Evolutionary conservation across 441 rosid genomes (phyloP).

Genomic region (Aleurites moluccanus): DNA sequence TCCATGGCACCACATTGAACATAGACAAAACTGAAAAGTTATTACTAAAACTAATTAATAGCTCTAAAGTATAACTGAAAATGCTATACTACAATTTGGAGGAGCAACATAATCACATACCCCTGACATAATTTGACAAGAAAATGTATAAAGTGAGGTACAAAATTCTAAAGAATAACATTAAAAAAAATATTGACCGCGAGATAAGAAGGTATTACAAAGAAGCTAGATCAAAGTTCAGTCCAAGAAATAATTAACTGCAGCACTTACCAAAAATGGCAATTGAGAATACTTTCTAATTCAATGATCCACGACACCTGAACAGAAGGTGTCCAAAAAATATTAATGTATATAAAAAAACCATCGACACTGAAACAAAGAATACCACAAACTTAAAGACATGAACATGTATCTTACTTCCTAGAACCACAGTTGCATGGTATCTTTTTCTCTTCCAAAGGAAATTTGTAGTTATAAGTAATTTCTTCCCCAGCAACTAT

Average conservation of each 20-base stretch:
- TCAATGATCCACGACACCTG: constrained; percentile 97
- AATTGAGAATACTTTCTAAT: constrained; percentile 44
- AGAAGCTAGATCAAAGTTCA: constrained; percentile 9
- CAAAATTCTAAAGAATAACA: constrained; percentile 17
- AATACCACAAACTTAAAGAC: constrained; percentile 15
- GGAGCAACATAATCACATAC: not conserved
- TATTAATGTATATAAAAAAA: not conserved
- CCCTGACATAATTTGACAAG: not conserved
- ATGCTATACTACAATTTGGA: not conserved
- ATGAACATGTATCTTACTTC: constrained; percentile 57
- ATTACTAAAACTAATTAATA: constrained; percentile 1
- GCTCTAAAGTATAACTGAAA: not conserved
- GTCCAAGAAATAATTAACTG: constrained; percentile 21
- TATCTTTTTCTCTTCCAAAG: constrained; percentile 91
- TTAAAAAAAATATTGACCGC: constrained; percentile 17
- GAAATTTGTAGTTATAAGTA: constrained; percentile 96
- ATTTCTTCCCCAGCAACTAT: constrained; percentile 91
- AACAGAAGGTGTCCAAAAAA: constrained; percentile 19
- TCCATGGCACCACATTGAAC: not conserved
- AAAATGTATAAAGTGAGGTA: not conserved
- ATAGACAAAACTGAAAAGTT: not conserved
- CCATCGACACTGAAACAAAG: not conserved
- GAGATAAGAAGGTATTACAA: not conserved
- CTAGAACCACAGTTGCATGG: constrained; percentile 97
- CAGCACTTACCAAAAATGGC: constrained; percentile 29